Conservation (phyloP, 345 rosid genomes). For the Passiflora organensis region DNA sequence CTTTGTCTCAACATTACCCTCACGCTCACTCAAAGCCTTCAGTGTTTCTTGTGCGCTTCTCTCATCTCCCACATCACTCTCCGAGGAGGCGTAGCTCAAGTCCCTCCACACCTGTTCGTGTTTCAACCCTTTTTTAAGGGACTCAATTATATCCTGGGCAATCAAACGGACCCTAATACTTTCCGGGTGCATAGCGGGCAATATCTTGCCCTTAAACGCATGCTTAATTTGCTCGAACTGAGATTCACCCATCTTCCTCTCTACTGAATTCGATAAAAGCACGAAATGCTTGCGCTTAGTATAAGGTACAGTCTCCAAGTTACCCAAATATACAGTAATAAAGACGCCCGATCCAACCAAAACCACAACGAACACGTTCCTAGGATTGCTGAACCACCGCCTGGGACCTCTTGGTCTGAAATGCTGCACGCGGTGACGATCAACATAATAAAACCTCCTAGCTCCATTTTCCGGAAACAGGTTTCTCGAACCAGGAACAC, state of each 20-base stretch:
- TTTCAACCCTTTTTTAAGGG: constrained; percentile 75
- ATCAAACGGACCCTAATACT: constrained; percentile 68
- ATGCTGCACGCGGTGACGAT: constrained; percentile 51
- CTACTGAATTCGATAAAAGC: constrained; percentile 57
- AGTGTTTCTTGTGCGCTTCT: constrained; percentile 34
- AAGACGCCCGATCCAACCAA: constrained; percentile 50
- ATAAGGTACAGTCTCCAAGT: constrained; percentile 78
- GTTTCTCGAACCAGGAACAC: constrained; percentile 9
- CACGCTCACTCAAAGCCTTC: constrained; percentile 35
- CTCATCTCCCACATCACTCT: constrained; percentile 21
- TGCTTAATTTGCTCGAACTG: constrained; percentile 59
- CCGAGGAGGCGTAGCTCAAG: constrained; percentile 59
- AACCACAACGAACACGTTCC: constrained; percentile 41
- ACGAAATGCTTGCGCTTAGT: constrained; percentile 79
- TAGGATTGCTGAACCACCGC: constrained; percentile 68
- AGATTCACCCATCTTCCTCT: constrained; percentile 60
- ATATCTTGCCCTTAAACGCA: constrained; percentile 54
- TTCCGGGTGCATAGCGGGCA: constrained; percentile 81
- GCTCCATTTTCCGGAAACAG: constrained; percentile 20
- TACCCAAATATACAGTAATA: constrained; percentile 57
- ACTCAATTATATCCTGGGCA: constrained; percentile 62
- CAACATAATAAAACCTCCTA: constrained; percentile 69
- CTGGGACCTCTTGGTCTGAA: constrained; percentile 67
- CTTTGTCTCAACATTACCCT: constrained; percentile 26
- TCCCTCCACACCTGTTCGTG: constrained; percentile 67